These are phyloP conservation scores for Pulveroboletus sp. DNA, from an alignment of 768 basidiomycete genomes.

Conservation along the genomic window DNA sequence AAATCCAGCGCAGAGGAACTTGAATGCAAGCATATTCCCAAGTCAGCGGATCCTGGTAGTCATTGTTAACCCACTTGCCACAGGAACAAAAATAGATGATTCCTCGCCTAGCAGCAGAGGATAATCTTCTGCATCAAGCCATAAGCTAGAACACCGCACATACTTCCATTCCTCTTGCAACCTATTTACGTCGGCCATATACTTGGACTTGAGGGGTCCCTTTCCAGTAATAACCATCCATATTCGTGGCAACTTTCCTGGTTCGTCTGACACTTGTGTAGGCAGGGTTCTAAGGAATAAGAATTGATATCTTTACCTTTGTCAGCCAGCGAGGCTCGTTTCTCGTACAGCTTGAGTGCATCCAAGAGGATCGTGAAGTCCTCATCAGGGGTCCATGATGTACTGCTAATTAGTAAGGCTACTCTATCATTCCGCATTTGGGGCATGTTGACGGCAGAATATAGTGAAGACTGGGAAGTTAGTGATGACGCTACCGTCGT, in stretches of 20 bases:
- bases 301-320: slow-evolving; percentile 5
- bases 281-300: not conserved
- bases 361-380: slow-evolving; percentile 84
- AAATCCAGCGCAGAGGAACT: slow-evolving; percentile 90
- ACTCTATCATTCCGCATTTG: slow-evolving; percentile 69
- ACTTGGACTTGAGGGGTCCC: slow-evolving; percentile 70
- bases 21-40: slow-evolving; percentile 88
- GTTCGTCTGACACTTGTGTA: slow-evolving; percentile 10
- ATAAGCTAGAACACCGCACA: slow-evolving; percentile 78
- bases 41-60: slow-evolving; percentile 75
- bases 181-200: slow-evolving; percentile 65
- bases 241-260: slow-evolving; percentile 60
- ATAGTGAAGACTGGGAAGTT: slow-evolving; percentile 21
- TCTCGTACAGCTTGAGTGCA: slow-evolving; percentile 72
- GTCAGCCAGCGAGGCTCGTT: slow-evolving; percentile 41
- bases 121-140: slow-evolving; percentile 91
- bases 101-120: slow-evolving; percentile 74
- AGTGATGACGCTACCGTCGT: slow-evolving; percentile 23
- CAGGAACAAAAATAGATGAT: not conserved
- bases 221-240: slow-evolving; percentile 89
- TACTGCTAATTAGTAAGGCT: slow-evolving; percentile 86
- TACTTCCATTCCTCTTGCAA: slow-evolving; percentile 67
- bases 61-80: not conserved
- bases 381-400: slow-evolving; percentile 97
- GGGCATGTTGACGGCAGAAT: slow-evolving; percentile 36